Percentiles rank a stretch among this genome's conserved stretches.
Evolutionary conservation across 192 early-diverging fungal species (phyloP).

Genomic region (Mortierella antarctica): DNA sequence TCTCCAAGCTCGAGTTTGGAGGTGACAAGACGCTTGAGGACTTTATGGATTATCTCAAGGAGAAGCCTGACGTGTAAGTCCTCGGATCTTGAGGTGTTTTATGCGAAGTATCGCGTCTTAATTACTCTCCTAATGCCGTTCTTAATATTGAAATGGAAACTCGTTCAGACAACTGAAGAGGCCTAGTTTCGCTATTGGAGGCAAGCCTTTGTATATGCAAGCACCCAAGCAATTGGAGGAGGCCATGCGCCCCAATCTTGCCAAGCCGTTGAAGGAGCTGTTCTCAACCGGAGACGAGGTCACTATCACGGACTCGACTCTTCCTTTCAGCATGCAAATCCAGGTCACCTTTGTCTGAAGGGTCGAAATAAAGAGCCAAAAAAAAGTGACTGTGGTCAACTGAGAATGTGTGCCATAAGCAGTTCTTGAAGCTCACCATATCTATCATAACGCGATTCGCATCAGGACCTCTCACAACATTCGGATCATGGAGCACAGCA

Average conservation of each 20-base stretch:
- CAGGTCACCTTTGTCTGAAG: constrained; percentile 9
- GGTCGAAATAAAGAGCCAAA: background rate
- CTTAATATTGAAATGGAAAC: background rate
- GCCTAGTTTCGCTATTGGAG: constrained; percentile 73
- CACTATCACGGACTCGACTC: constrained; percentile 82
- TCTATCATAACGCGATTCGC: background rate
- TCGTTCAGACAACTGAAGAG: constrained; percentile 81
- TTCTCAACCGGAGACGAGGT: constrained; percentile 76
- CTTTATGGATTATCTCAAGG: constrained; percentile 84
- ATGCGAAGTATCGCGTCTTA: background rate
- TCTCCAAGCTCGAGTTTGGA: constrained; percentile 61
- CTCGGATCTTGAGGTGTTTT: background rate
- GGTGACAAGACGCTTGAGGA: constrained; percentile 76
- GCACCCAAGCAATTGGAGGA: constrained; percentile 82
- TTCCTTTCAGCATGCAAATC: constrained; percentile 67
- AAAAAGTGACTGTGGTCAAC: constrained; percentile 9
- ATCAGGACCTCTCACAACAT: background rate
- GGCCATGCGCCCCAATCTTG: constrained; percentile 88
- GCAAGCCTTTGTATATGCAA: constrained; percentile 87
- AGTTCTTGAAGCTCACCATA: background rate
- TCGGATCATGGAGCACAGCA: constrained; percentile 23
- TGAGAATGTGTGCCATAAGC: background rate
- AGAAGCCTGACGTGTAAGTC: constrained; percentile 75
- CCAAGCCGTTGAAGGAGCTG: constrained; percentile 71
- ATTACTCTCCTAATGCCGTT: background rate